Evolutionary conservation across 257 asterid species (phyloP), one percentile per base, ranked within the genome.

Genomic region (Solanum habrochaites): DNA sequence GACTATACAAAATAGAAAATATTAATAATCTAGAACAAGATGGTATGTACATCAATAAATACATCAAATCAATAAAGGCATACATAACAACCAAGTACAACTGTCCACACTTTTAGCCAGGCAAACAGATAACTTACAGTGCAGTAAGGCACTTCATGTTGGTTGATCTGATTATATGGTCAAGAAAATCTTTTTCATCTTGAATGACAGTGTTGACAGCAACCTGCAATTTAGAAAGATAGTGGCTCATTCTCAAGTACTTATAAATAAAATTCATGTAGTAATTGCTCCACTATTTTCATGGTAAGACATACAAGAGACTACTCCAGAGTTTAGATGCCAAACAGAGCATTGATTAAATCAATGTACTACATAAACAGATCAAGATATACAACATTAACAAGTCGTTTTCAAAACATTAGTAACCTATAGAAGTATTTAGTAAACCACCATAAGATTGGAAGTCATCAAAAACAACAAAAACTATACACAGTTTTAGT

Each of bases 121-220:
- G 18, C 21, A 85, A 71, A 40, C 8, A 2, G 77, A 77, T 67
- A 82, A 91, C 99, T 93, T 90, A 97, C 99, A 23, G 91, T 9
- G 96, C 96, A 56, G 99, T 96, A 88, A 97, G 93, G 93, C 99
- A 97, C 89, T 92, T 96, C 99, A 97, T 95, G 92, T 97, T 97
- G 91, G 99, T 97, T n/a, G 99, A 96, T 87, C 90, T 95, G 87
- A 97, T 94, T 49, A 97, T 96, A 89, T 97, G 99, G 74, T 95
- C 98, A 13, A 97, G 99, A 75, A 97, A 97, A 88, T 95, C 99
- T 91, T 96, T 97, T 90, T 96, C 99, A 83, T 86, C 94, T 86
- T 96, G 92, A 85, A 97, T 96, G 58, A 94, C 91, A 31, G 99
- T 97, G 90, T 97, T 97, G 32, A 97, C 97, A 82, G 99, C 99